These are phyloP conservation scores for Aspergillus sp. DNA, from an alignment of 2,329 filamentous ascomycete species.

Conservation along the genomic window DNA sequence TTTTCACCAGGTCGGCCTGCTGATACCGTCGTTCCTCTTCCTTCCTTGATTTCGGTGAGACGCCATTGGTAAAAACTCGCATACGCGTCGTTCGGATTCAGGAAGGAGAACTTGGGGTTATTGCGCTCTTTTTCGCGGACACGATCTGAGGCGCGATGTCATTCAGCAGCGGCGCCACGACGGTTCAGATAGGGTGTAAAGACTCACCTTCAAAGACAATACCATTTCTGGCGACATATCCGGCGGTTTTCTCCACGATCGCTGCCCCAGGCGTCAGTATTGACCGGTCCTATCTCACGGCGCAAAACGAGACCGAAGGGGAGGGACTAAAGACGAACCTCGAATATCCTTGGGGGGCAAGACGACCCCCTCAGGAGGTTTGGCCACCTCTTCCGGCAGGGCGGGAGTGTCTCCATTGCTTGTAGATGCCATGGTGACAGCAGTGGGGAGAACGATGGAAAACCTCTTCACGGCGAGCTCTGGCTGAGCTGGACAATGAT, in stretches of 20 bases:
- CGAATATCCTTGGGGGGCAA: slow-evolving; percentile 84
- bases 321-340: slow-evolving; percentile 36
- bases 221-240: slow-evolving; percentile 74
- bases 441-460: slow-evolving; percentile 1
- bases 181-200: not conserved
- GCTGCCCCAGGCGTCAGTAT: slow-evolving; percentile 38
- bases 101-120: slow-evolving; percentile 90
- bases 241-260: slow-evolving; percentile 90
- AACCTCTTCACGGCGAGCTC: no score
- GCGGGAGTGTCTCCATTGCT: slow-evolving; percentile 40
- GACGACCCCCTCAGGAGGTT: slow-evolving; percentile 78
- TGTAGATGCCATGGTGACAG: slow-evolving; percentile 38
- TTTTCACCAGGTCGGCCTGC: slow-evolving; percentile 71
- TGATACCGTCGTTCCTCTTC: slow-evolving; percentile 74
- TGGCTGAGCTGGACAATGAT: not conserved
- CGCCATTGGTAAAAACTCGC: slow-evolving; percentile 89
- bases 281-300: slow-evolving; percentile 7
- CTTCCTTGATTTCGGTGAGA: slow-evolving; percentile 78
- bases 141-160: slow-evolving; percentile 52
- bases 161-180: no score
- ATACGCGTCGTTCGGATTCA: slow-evolving; percentile 78
- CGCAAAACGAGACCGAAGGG: not conserved
- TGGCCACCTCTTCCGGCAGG: slow-evolving; percentile 61
- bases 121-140: slow-evolving; percentile 80
- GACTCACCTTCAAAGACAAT: slow-evolving; percentile 63